These are phyloP conservation scores for Rhododendron mucronatum DNA, from an alignment of 148 eudicot genomes.

Conservation along the genomic window DNA sequence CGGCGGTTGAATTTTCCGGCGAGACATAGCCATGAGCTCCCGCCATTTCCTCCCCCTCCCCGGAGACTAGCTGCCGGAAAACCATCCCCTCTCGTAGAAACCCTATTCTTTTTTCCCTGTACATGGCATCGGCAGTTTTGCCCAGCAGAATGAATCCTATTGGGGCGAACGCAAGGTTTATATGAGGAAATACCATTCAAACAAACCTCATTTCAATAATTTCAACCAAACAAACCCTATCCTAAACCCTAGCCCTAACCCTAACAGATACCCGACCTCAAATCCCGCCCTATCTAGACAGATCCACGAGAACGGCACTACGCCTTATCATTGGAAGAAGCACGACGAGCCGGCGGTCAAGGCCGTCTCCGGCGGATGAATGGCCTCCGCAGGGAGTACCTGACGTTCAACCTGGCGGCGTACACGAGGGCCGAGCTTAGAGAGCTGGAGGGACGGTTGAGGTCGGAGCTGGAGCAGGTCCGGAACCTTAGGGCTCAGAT, in stretches of 20 bases:
- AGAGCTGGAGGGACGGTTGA: constrained; percentile 26
- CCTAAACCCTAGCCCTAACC: constrained; percentile 43
- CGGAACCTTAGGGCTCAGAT: constrained; percentile 12
- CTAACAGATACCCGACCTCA: constrained; percentile 16
- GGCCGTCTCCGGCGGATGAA: not conserved
- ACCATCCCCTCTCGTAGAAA: not conserved
- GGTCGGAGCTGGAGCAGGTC: constrained; percentile 37
- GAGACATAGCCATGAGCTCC: constrained; percentile 14
- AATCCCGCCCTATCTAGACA: constrained; percentile 12
- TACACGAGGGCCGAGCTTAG: constrained; percentile 25
- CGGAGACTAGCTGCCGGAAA: constrained; percentile 29
- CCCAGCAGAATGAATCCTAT: constrained; percentile 37
- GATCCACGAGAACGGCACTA: not conserved
- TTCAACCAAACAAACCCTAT: constrained; percentile 15
- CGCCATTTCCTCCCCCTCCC: constrained; percentile 8
- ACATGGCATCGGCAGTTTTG: constrained; percentile 53
- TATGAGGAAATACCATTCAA: constrained; percentile 6
- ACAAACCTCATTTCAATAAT: not conserved
- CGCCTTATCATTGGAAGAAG: not conserved
- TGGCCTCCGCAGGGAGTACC: not conserved
- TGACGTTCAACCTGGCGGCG: constrained; percentile 20
- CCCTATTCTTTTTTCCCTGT: not conserved
- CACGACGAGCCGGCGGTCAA: not conserved
- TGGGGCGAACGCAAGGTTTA: constrained; percentile 20
- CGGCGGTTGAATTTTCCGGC: not conserved